Conservation (phyloP, 208 protist genomes). For the Leishmania gerbilli region DNA sequence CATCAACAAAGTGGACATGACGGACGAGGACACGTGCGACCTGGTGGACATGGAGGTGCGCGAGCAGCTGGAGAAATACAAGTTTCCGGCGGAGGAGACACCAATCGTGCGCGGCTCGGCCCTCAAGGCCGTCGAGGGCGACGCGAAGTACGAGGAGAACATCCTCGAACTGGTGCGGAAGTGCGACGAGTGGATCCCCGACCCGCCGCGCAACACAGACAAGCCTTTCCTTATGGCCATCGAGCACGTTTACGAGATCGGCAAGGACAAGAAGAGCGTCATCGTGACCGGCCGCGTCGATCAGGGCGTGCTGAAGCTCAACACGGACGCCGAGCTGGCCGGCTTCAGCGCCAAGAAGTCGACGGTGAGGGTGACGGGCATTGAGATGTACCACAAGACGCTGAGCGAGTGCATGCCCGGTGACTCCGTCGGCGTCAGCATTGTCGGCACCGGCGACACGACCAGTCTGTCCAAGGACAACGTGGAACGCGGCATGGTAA, state of each 20-base stretch:
- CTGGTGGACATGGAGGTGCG: constrained; percentile 98
- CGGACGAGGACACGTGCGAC: constrained; percentile 94
- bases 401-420: constrained; percentile 96
- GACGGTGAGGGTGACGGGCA: constrained; percentile 91
- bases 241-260: constrained; percentile 94
- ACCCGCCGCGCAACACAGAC: constrained; percentile 94
- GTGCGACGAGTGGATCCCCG: constrained; percentile 94
- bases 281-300: constrained; percentile 97
- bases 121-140: constrained; percentile 96
- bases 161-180: constrained; percentile 95
- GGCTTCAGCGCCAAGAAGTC: constrained; percentile 91
- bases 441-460: constrained; percentile 89
- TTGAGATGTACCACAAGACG: constrained; percentile 98
- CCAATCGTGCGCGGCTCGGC: constrained; percentile 95
- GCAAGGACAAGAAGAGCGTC: constrained; percentile 94
- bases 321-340: constrained; percentile 96
- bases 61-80: constrained; percentile 94
- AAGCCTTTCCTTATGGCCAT: constrained; percentile 98
- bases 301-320: constrained; percentile 93
- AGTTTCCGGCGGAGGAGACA: constrained; percentile 93
- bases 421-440: constrained; percentile 97
- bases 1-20: constrained; percentile 98
- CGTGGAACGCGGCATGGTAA: constrained; percentile 95
- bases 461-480: constrained; percentile 95
- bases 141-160: constrained; percentile 91